Percentiles rank a stretch among this genome's conserved stretches.
These are phyloP conservation scores for Skeletonema tropicum DNA, from an alignment of 108 stramenopile genomes.

Conservation along the genomic window DNA sequence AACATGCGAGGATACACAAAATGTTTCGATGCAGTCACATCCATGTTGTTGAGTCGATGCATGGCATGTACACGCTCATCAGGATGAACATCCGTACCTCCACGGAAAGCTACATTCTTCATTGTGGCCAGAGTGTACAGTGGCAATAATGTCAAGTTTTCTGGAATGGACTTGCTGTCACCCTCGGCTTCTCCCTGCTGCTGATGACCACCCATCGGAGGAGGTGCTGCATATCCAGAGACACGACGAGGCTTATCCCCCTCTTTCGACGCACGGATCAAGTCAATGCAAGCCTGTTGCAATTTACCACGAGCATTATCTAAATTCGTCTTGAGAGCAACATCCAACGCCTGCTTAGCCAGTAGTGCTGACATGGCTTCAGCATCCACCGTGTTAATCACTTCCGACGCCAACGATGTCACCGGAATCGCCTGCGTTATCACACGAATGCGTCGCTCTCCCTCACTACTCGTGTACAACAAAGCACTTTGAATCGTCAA, in stretches of 20 bases:
- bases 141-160: constrained; percentile 86
- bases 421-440: constrained; percentile 94
- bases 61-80: constrained; percentile 92
- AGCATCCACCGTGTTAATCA: constrained; percentile 81
- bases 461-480: constrained; percentile 95
- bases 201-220: constrained; percentile 36
- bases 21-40: constrained; percentile 64
- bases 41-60: constrained; percentile 83
- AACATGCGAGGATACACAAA: constrained; percentile 97
- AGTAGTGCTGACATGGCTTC: constrained; percentile 83
- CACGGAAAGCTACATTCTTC: constrained; percentile 96
- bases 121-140: constrained; percentile 95
- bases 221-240: constrained; percentile 71
- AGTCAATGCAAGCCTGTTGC: constrained; percentile 83
- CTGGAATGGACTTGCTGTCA: constrained; percentile 62
- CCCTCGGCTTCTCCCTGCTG: constrained; percentile 43
- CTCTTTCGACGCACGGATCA: constrained; percentile 72
- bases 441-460: constrained; percentile 97
- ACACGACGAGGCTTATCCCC: constrained; percentile 73
- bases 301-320: constrained; percentile 91
- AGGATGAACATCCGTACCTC: constrained; percentile 94
- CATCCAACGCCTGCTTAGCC: constrained; percentile 91
- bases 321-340: constrained; percentile 86
- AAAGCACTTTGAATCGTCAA: constrained; percentile 95
- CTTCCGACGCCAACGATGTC: constrained; percentile 69